Evolutionary conservation across 1,139 yeast species (phyloP).

Genomic region (Starmera stellimalicola): DNA sequence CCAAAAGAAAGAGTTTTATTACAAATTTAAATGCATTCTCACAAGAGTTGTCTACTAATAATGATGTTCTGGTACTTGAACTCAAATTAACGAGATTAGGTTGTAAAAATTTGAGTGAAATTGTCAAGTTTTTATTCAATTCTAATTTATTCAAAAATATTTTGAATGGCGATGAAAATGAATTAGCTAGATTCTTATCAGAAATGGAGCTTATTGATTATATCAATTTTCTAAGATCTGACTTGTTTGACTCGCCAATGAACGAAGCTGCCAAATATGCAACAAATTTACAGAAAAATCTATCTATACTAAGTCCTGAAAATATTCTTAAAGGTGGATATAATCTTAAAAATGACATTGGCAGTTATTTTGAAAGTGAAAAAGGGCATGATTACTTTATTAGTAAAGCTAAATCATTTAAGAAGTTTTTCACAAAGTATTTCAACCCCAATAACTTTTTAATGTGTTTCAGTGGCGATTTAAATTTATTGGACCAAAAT

Average conservation of each 20-base stretch:
- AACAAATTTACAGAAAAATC: slow-evolving; percentile 27
- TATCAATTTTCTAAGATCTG: slow-evolving; percentile 33
- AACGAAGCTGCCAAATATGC: slow-evolving; percentile 36
- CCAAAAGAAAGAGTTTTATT: slow-evolving; percentile 23
- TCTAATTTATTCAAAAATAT: slow-evolving; percentile 15
- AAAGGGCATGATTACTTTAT: slow-evolving; percentile 29
- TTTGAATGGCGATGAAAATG: slow-evolving; percentile 16
- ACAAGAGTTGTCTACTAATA: slow-evolving; percentile 28
- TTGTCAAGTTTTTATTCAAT: slow-evolving; percentile 25
- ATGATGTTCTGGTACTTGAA: slow-evolving; percentile 34
- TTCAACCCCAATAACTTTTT: slow-evolving; percentile 24
- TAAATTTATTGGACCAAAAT: slow-evolving; percentile 5
- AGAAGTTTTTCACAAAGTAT: slow-evolving; percentile 19
- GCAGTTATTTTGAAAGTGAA: slow-evolving; percentile 20
- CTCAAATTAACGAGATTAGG: slow-evolving; percentile 36
- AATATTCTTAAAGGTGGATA: slow-evolving; percentile 34
- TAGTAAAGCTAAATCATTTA: slow-evolving; percentile 26
- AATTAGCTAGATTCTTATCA: slow-evolving; percentile 29
- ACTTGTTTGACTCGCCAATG: slow-evolving; percentile 26
- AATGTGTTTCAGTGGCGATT: slow-evolving; percentile 24
- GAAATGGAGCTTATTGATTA: slow-evolving; percentile 37
- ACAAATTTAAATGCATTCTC: slow-evolving; percentile 30
- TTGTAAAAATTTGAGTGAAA: slow-evolving; percentile 19
- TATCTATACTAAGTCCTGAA: slow-evolving; percentile 20
- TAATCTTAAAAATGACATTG: slow-evolving; percentile 19